Percentiles rank a stretch among this genome's conserved stretches.
Evolutionary conservation across 83 land plant species (phyloP).

Genomic region (Larix sibirica): DNA sequence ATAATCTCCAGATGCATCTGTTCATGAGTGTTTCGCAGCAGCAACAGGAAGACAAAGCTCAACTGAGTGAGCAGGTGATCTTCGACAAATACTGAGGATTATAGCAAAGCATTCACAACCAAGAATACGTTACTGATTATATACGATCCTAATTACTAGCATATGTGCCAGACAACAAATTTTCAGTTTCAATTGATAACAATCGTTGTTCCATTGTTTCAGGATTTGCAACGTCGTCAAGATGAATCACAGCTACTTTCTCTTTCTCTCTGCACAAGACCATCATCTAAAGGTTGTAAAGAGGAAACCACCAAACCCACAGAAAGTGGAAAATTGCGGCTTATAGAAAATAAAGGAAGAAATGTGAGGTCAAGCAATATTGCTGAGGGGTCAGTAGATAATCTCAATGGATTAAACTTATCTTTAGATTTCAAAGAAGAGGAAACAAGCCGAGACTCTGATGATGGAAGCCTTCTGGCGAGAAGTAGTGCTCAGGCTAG

Average conservation of each 20-base stretch:
- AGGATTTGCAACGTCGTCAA: neutral
- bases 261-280: neutral
- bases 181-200: neutral
- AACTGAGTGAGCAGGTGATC: neutral
- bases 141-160: too few species aligned
- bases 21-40: slow-evolving; percentile 11
- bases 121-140: too few species aligned
- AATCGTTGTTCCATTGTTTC: neutral
- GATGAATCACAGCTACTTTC: slow-evolving; percentile 12
- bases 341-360: neutral
- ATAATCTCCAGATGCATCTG: slow-evolving; percentile 15
- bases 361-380: neutral
- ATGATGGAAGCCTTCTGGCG: neutral
- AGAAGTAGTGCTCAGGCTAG: neutral
- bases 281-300: neutral
- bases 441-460: slow-evolving; percentile 28
- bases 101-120: too few species aligned
- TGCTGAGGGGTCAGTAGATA: neutral
- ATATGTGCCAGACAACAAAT: neutral
- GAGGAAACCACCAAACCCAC: neutral
- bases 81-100: too few species aligned
- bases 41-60: slow-evolving; percentile 6
- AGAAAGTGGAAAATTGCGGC: slow-evolving; percentile 1
- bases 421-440: neutral
- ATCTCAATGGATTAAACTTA: neutral